A percentile compares a stretch with the other conserved stretches of the same genome.
phyloP scores from a whole-genome alignment of 2,329 filamentous ascomycete genomes.

The Colletotrichum spaethianum region DNA sequence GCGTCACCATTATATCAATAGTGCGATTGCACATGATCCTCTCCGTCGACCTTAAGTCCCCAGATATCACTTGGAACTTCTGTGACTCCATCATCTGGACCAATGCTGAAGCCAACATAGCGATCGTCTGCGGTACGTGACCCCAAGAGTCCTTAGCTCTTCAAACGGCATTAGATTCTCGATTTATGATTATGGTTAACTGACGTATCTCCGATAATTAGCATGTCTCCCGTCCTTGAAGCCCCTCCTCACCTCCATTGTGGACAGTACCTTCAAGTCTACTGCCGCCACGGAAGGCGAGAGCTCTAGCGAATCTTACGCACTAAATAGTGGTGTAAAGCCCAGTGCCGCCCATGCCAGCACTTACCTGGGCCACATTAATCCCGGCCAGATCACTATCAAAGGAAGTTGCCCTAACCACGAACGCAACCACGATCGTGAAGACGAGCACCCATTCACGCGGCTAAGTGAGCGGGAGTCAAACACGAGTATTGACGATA shows the following conservation, averaged over 20 bases:
- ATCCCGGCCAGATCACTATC: background rate
- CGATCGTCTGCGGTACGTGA: conserved; percentile 46
- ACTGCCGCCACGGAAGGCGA: background rate
- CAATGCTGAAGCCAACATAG: conserved; percentile 45
- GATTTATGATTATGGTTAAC: background rate
- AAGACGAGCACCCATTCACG: conserved; percentile 18
- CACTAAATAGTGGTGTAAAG: background rate
- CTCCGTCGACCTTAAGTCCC: conserved; percentile 34
- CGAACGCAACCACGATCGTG: background rate
- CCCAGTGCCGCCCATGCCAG: background rate
- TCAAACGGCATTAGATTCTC: no score
- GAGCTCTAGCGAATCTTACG: background rate
- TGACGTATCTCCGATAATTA: background rate
- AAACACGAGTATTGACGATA: background rate
- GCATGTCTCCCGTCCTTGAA: conserved; percentile 18
- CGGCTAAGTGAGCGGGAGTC: conserved; percentile 3
- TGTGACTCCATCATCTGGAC: conserved; percentile 44
- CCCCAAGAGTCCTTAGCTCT: no score
- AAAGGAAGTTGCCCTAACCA: background rate
- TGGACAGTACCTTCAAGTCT: conserved; percentile 3
- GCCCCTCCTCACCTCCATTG: background rate
- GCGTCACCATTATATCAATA: conserved; percentile 42
- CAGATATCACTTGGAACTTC: conserved; percentile 48
- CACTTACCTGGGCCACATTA: background rate
- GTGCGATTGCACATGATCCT: conserved; percentile 40